Conservation (phyloP, 495 filamentous ascomycete genomes). For the Ascodesmis nigricans region DNA sequence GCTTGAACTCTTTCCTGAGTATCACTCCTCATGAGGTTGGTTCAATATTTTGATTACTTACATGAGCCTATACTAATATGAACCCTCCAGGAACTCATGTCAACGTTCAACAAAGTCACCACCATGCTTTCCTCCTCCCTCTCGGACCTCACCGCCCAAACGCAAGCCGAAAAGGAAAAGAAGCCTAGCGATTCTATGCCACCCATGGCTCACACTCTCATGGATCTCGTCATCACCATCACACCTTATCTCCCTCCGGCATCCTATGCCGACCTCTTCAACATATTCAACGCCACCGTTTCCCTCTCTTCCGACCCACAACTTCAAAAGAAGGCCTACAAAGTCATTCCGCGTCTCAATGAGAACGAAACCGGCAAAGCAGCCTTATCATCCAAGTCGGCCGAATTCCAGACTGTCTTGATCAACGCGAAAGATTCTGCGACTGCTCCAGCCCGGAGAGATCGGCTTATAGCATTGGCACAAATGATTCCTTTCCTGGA, state of each 20-base stretch:
- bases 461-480: constrained; percentile 63
- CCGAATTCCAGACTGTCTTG: constrained; percentile 57
- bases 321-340: constrained; percentile 98
- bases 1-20: constrained; percentile 82
- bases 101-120: constrained; percentile 68
- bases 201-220: constrained; percentile 80
- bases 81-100: constrained; percentile 44
- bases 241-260: constrained; percentile 73
- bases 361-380: constrained; percentile 48
- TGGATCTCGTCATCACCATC: constrained; percentile 89
- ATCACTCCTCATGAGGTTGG: constrained; percentile 47
- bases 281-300: constrained; percentile 58
- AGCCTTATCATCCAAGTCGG: constrained; percentile 47
- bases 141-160: constrained; percentile 31
- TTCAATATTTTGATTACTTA: too few relatives aligned
- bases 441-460: constrained; percentile 52
- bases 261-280: constrained; percentile 61
- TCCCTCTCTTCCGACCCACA: constrained; percentile 61
- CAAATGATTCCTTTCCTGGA: constrained; percentile 59
- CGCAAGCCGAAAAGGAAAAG: constrained; percentile 36
- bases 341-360: constrained; percentile 73
- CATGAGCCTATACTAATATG: too few relatives aligned
- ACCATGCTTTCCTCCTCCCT: constrained; percentile 60
- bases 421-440: constrained; percentile 58
- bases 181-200: constrained; percentile 49